Base-by-base conservation (phyloP, 768 basidiomycete genomes). In the Suillus hirtellus region DNA sequence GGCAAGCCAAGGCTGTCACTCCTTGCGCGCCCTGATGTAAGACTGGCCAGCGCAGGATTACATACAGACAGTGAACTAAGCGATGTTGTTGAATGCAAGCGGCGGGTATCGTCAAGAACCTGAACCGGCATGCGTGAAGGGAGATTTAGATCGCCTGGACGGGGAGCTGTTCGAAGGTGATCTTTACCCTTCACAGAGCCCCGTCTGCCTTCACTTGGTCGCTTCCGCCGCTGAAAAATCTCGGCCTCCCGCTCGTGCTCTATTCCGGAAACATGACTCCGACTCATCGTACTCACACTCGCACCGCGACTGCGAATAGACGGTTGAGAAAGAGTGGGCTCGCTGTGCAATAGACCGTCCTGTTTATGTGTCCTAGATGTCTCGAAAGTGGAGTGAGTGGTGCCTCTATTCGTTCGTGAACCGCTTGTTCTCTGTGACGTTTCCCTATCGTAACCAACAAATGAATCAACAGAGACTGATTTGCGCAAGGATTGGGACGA, bases 391-490 rank as follows among this genome's bases (percentile, higher is more conserved):
- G 78, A 66, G 52, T 75, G 75, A 34, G 78, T 72, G 63, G 74
- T 72, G 65, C 71, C 76, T 69, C 81, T 75, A 70, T 75, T 77
- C 19, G 78, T 75, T 3, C 80, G 77, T 47, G 79, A 73, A 46
- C 70, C 69, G 24, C 74, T 67, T 17, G 70, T 21, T 60, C 72
- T 64, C 10, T 75, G 66, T 35, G 74, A 63, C 56, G 72, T 72
- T 49, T 80, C 78, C 66, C 77, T 78, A 67, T 76, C 75, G 70
- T 79, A 78, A 42, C 77, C 78, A 56, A 84, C 81, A 73, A 92
- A 88, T 11, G 91, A 92, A 74, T 92, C 91, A 64, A 87, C 89
- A 24, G 91, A 92, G 64, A 89, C 75, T 35, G 90, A 89, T 77
- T 92, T 92, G 69, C 89, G 83, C 61, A 92, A 82, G 64, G 71